Percentiles rank a stretch among this genome's conserved stretches.
Evolutionary conservation across 164 flowering plant species (phyloP).

Genomic region (Vitis cinerea): DNA sequence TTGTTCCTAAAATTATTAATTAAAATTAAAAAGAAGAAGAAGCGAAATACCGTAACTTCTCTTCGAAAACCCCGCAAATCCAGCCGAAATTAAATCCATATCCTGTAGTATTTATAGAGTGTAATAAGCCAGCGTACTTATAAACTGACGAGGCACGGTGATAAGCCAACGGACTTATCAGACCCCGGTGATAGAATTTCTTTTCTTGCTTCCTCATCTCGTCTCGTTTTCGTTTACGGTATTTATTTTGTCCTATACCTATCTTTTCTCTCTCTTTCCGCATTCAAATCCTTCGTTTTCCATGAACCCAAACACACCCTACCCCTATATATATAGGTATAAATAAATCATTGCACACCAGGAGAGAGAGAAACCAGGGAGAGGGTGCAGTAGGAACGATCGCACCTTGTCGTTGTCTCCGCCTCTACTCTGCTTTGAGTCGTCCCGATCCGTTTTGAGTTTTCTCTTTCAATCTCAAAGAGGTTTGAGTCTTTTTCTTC

Average conservation of each 20-base stretch:
- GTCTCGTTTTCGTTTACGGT: conserved; percentile 25
- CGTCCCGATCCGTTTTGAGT: no score
- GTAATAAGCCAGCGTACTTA: not conserved
- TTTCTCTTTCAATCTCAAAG: no score
- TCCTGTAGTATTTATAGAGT: conserved; percentile 6
- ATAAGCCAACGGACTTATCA: conserved; percentile 6
- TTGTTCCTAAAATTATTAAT: no score
- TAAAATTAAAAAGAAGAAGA: not conserved
- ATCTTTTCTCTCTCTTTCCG: conserved; percentile 14
- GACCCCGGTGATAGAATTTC: not conserved
- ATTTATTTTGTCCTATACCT: conserved; percentile 25
- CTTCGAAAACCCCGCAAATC: conserved; percentile 20
- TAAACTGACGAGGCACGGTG: not conserved
- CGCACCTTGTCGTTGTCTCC: not conserved
- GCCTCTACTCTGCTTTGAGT: no score
- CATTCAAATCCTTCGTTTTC: conserved; percentile 26
- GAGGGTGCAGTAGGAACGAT: no score
- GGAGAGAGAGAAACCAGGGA: no score
- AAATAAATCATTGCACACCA: no score
- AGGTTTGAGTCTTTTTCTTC: no score
- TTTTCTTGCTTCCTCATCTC: conserved; percentile 7
- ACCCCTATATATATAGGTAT: no score
- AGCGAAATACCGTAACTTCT: not conserved
- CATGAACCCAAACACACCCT: conserved; percentile 24
- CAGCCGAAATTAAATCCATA: conserved; percentile 8